Evolutionary conservation across 2,329 filamentous ascomycete species (phyloP).

Genomic region (Aplosporella prunicola): DNA sequence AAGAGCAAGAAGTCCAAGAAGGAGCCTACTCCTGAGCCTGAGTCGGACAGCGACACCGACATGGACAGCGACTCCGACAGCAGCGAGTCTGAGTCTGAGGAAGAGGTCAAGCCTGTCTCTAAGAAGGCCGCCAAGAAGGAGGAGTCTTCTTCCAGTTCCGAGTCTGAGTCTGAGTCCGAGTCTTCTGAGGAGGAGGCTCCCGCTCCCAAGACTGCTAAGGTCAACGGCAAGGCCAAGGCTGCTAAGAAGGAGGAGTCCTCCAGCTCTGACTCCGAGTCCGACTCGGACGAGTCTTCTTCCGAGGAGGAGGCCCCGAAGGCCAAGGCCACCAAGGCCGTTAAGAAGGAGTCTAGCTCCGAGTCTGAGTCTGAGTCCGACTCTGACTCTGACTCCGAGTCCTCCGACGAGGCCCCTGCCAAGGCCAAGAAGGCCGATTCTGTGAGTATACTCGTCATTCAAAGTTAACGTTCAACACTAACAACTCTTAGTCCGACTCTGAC

Average conservation of each 20-base stretch:
- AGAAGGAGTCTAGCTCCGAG: constrained; percentile 34
- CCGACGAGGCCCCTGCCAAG: constrained; percentile 26
- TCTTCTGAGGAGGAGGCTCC: constrained; percentile 15
- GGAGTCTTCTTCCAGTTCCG: constrained; percentile 12
- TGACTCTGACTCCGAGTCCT: too few relatives aligned
- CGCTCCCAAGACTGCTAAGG: constrained; percentile 20
- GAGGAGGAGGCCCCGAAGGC: constrained; percentile 33
- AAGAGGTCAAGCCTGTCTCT: constrained; percentile 18
- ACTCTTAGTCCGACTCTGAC: constrained; percentile 17
- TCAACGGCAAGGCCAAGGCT: constrained; percentile 20
- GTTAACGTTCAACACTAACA: too few relatives aligned
- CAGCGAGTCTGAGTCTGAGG: constrained; percentile 30
- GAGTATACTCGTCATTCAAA: too few relatives aligned
- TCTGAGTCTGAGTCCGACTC: constrained; percentile 39
- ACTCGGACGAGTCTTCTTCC: constrained; percentile 14
- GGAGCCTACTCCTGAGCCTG: constrained; percentile 39
- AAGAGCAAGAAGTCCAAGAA: constrained; percentile 43
- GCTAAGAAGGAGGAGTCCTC: constrained; percentile 11
- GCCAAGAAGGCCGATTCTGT: constrained; percentile 21
- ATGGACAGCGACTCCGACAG: constrained; percentile 24
- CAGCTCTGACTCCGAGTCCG: constrained; percentile 12
- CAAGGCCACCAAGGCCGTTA: constrained; percentile 27
- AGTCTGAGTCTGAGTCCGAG: constrained; percentile 1
- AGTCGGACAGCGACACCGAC: constrained; percentile 28
- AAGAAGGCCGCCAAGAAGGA: constrained; percentile 19